Evolutionary conservation across 305 asterid species (phyloP), one percentile per base, ranked within the genome.

Genomic region (Ilex paraguariensis): DNA sequence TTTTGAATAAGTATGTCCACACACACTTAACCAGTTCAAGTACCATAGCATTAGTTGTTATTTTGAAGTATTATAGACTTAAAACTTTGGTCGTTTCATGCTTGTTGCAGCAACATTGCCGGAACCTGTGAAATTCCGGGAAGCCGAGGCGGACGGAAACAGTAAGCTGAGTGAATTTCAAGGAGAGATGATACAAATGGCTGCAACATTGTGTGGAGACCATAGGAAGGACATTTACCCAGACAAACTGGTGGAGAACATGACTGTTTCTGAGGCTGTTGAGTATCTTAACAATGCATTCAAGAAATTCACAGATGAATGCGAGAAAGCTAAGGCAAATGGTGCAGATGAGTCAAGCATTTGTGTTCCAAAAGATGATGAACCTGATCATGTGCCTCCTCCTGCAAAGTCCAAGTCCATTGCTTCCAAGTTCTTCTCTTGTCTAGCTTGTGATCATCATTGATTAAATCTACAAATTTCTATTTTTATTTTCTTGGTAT

Each of bases 171-270:
- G 81, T 31, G 91, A 86, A 17, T 82, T 78, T 60, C 95, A 86
- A 51, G 75, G 55, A 63, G 95, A 86, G 16, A 51, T 86, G 79
- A 87, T 86, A 62, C 81, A 76, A 57, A 61, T 86, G 81, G 66
- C 73, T 0, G 87, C 84, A 44, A 84, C 60, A 40, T 51, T 86
- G 56, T 69, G 81, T 30, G 95, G 91, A 31, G 95, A 84, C 53
- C 69, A 66, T 62, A 17, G 3, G 57, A 71, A 73, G 56, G 84
- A 72, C 8, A 75, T 1, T 7, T 87, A 73, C 60, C 82, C 83
- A 5, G 10, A 71, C 45, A 76, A 75, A 36, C 71, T 75, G 17
- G 72, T 82, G 7, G 82, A 81, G 15, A 69, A 60, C 45, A 80
- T 87, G 95, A 81, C 31, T 6, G 87, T 80, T 5, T 57, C 66